These are phyloP conservation scores for Taxillus chinensis DNA, from an alignment of 164 flowering plant species.

Conservation along the genomic window DNA sequence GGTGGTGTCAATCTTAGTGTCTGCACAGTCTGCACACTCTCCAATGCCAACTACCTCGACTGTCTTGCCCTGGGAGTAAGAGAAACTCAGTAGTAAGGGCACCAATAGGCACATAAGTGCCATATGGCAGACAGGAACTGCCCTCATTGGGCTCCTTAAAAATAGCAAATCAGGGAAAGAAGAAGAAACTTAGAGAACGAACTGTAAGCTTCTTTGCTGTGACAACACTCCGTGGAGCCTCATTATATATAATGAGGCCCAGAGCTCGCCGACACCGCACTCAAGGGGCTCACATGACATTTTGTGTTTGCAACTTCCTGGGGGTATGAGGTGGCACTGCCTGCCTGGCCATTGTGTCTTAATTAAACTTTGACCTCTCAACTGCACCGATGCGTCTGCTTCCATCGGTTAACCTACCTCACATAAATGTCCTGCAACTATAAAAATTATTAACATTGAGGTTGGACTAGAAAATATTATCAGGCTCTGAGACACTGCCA, in stretches of 20 bases:
- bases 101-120: constrained; percentile 30
- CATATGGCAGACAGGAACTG: constrained; percentile 13
- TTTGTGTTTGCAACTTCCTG: constrained; percentile 15
- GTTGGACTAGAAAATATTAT: too few relatives aligned
- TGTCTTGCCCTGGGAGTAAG: constrained; percentile 24
- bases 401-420: not conserved
- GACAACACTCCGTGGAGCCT: not conserved
- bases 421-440: not conserved
- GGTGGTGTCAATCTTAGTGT: constrained; percentile 31
- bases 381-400: not conserved
- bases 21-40: constrained; percentile 59
- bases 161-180: not conserved
- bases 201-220: not conserved
- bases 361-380: too few relatives aligned
- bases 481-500: too few relatives aligned
- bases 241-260: constrained; percentile 12
- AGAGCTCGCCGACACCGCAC: constrained; percentile 17
- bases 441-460: too few relatives aligned
- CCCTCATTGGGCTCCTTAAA: constrained; percentile 20
- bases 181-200: not conserved
- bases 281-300: constrained; percentile 36
- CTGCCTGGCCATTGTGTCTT: constrained; percentile 14
- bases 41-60: constrained; percentile 64
- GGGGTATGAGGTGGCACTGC: constrained; percentile 7
- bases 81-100: constrained; percentile 22